phyloP scores from a whole-genome alignment of 176 grass and related monocot genomes.

The Oryza glumipatula region DNA sequence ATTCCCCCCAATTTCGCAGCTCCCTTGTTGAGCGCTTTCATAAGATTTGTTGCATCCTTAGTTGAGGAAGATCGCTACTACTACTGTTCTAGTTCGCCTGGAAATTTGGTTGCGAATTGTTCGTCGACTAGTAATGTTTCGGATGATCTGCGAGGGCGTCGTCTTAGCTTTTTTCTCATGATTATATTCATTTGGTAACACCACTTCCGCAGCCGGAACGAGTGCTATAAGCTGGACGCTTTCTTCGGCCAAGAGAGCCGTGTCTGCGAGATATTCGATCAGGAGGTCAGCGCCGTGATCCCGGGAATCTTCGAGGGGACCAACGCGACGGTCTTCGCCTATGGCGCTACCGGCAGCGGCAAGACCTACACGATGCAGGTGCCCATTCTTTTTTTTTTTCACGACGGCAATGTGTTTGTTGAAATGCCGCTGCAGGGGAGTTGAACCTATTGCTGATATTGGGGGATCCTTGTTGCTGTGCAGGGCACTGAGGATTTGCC shows the following conservation, averaged over 20 bases:
- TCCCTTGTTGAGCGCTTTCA: neutral
- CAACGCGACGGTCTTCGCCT: slow-evolving; percentile 76
- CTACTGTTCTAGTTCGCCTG: neutral
- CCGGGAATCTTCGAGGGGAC: slow-evolving; percentile 68
- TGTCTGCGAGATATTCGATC: slow-evolving; percentile 60
- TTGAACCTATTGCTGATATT: neutral
- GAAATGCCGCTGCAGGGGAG: neutral
- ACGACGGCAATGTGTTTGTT: neutral
- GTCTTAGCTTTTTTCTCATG: neutral
- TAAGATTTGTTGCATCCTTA: neutral
- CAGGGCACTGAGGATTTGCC: slow-evolving; percentile 72
- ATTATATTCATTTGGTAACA: neutral
- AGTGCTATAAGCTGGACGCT: slow-evolving; percentile 76
- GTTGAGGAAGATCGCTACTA: neutral
- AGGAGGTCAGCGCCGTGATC: slow-evolving; percentile 70
- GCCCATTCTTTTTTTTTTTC: neutral
- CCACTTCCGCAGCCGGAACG: slow-evolving; percentile 59
- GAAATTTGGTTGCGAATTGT: neutral
- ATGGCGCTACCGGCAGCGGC: slow-evolving; percentile 83
- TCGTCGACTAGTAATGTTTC: neutral
- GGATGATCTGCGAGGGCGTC: neutral
- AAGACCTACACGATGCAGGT: slow-evolving; percentile 98
- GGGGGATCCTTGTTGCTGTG: neutral
- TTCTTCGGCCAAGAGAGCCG: slow-evolving; percentile 72
- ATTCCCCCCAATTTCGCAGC: neutral